phyloP scores from a whole-genome alignment of 208 protist species.

The Wallacemonas rigidus region DNA sequence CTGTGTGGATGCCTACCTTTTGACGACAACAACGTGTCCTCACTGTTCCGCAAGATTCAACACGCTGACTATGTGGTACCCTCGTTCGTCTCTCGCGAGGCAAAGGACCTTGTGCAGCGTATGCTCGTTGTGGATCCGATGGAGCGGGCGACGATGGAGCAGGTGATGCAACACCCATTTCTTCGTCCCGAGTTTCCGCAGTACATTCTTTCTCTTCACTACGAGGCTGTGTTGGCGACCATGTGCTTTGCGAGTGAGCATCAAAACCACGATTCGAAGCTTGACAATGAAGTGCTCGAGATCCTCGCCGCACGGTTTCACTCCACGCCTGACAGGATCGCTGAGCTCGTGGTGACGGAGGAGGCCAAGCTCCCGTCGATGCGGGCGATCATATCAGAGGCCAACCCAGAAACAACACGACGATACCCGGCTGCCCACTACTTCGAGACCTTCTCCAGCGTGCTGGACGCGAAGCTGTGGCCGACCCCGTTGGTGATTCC shows the following conservation, averaged over 20 bases:
- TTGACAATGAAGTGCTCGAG: conserved; percentile 65
- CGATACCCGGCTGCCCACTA: conserved; percentile 67
- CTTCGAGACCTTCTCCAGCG: conserved; percentile 73
- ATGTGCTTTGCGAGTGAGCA: conserved; percentile 54
- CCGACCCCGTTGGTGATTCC: conserved; percentile 73
- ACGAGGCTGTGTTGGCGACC: conserved; percentile 63
- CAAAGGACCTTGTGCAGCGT: conserved; percentile 59
- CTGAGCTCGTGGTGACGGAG: conserved; percentile 48
- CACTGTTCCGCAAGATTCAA: conserved; percentile 82
- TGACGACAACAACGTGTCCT: conserved; percentile 66
- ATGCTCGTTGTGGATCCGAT: conserved; percentile 82
- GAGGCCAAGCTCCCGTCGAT: conserved; percentile 62
- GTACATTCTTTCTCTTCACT: conserved; percentile 71
- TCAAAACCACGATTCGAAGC: conserved; percentile 31
- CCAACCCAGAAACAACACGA: conserved; percentile 26
- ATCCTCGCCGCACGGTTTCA: conserved; percentile 62
- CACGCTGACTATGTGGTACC: conserved; percentile 64
- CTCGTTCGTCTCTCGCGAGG: conserved; percentile 40
- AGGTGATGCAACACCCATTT: conserved; percentile 90
- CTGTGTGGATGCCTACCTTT: conserved; percentile 78
- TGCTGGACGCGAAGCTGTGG: conserved; percentile 84
- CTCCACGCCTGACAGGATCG: conserved; percentile 45
- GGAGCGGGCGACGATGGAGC: conserved; percentile 86
- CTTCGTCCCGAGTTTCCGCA: conserved; percentile 54
- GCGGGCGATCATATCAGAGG: conserved; percentile 34